phyloP scores from a whole-genome alignment of 2,329 filamentous ascomycete species.

The Myriosclerotinia curreyana region DNA sequence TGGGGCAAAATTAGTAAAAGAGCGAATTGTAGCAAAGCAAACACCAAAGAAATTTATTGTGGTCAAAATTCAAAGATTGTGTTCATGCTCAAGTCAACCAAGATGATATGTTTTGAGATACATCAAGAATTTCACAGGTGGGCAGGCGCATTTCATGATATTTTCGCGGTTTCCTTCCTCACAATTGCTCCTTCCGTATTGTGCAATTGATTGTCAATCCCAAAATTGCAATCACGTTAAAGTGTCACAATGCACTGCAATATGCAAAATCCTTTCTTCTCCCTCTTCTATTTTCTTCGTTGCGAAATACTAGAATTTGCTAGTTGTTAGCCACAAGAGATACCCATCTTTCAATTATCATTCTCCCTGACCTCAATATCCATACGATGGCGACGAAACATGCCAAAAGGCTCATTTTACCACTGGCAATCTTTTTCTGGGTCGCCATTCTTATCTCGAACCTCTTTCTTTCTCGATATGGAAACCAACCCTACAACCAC shows the following conservation, averaged over 20 bases:
- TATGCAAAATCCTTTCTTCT: not conserved
- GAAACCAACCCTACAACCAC: not conserved
- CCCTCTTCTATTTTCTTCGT: not conserved
- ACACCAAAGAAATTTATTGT: conserved; percentile 1
- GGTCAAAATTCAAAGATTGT: conserved; percentile 1
- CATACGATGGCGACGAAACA: conserved; percentile 21
- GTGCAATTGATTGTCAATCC: not conserved
- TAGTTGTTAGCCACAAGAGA: not conserved
- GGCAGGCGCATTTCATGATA: not conserved
- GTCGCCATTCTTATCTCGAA: conserved; percentile 20
- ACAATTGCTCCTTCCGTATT: not conserved
- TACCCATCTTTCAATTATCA: not conserved
- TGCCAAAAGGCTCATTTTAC: conserved; percentile 26
- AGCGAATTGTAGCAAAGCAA: conserved; percentile 17
- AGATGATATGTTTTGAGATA: not conserved
- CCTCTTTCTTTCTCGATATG: not conserved
- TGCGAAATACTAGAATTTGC: not conserved
- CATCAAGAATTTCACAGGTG: not conserved
- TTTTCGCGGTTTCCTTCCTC: not conserved
- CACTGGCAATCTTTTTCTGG: conserved; percentile 24
- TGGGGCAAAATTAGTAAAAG: conserved; percentile 15
- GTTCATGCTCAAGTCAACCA: not conserved
- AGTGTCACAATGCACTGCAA: not conserved
- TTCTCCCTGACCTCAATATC: not conserved
- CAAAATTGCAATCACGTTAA: not conserved